Conservation (phyloP, 257 asterid genomes). For the Solanum rostratum region DNA sequence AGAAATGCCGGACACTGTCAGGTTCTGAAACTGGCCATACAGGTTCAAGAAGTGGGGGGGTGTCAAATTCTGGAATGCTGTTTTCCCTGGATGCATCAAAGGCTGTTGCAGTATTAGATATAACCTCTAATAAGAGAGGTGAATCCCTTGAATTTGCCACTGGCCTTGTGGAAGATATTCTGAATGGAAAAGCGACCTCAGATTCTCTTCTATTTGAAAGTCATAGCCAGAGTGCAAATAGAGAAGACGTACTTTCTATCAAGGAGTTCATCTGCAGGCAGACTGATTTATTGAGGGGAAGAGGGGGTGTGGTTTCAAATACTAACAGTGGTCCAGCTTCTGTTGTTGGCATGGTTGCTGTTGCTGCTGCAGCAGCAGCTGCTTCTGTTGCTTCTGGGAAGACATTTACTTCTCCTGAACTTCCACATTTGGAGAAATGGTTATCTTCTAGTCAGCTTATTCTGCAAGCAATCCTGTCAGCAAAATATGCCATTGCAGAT, state of each 20-base stretch:
- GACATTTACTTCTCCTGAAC: conserved; percentile 45
- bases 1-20: conserved; percentile 82
- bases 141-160: conserved; percentile 84
- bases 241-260: conserved; percentile 64
- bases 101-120: conserved; percentile 70
- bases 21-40: conserved; percentile 51
- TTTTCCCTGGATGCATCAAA: conserved; percentile 83
- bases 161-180: conserved; percentile 59
- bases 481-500: conserved; percentile 18
- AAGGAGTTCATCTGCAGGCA: conserved; percentile 82
- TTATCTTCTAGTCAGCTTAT: conserved; percentile 53
- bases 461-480: conserved; percentile 58
- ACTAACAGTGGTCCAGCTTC: conserved; percentile 46
- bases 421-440: conserved; percentile 81
- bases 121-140: conserved; percentile 42
- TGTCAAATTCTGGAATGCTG: conserved; percentile 46
- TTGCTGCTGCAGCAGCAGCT: conserved; percentile 92
- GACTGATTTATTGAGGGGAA: conserved; percentile 70
- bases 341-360: conserved; percentile 88
- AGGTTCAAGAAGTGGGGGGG: conserved; percentile 47
- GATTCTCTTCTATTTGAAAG: conserved; percentile 84
- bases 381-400: conserved; percentile 70
- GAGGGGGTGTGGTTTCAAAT: conserved; percentile 45
- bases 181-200: conserved; percentile 78
- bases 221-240: conserved; percentile 41